These are phyloP conservation scores for Aphanomyces euteiches DNA, from an alignment of 352 stramenopile species.

Conservation along the genomic window DNA sequence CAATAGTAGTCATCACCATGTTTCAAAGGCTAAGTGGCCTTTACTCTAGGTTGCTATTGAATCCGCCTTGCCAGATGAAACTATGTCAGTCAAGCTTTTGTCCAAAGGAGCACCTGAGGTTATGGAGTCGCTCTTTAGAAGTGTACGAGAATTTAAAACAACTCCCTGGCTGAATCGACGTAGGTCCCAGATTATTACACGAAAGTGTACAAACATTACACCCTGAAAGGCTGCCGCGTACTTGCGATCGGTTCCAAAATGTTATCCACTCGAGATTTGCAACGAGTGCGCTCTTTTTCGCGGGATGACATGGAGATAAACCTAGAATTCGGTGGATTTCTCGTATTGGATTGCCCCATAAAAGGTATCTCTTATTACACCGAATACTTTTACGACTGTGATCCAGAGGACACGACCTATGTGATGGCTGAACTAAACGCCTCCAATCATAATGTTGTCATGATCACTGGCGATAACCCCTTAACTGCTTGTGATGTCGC, in stretches of 20 bases:
- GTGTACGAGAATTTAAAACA: not conserved
- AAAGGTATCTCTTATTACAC: conserved; percentile 46
- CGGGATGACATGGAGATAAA: conserved; percentile 70
- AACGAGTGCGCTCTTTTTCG: conserved; percentile 31
- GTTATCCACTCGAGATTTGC: conserved; percentile 37
- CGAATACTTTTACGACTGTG: not conserved
- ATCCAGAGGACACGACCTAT: conserved; percentile 59
- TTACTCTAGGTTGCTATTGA: conserved; percentile 30
- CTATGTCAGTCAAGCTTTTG: conserved; percentile 40
- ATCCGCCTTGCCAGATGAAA: not conserved
- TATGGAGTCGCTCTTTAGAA: conserved; percentile 64
- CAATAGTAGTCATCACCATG: conserved; percentile 52
- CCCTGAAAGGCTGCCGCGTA: conserved; percentile 55
- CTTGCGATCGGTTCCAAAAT: conserved; percentile 82
- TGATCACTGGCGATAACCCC: conserved; percentile 94
- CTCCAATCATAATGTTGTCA: conserved; percentile 78
- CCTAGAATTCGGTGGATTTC: conserved; percentile 89
- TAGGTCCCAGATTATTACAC: conserved; percentile 67
- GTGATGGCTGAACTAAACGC: conserved; percentile 79
- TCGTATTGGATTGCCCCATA: conserved; percentile 91
- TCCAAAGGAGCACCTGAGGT: conserved; percentile 94
- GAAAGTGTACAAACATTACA: conserved; percentile 45
- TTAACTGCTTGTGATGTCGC: conserved; percentile 93
- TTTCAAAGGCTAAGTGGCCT: conserved; percentile 39
- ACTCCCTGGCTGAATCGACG: not conserved